Base-by-base conservation (phyloP, 768 basidiomycete species). In the Tulasnella sp. region DNA sequence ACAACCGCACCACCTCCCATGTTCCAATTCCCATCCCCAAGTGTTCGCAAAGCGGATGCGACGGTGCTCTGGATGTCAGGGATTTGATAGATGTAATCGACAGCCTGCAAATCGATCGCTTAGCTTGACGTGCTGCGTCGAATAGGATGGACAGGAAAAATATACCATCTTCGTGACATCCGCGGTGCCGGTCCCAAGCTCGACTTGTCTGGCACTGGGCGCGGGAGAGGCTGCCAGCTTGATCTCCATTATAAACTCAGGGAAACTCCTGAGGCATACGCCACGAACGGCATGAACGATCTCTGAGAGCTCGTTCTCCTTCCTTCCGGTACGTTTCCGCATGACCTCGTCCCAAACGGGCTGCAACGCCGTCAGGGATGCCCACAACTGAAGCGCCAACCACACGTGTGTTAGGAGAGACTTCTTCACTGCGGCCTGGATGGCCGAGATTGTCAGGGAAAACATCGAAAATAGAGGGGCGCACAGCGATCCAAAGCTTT, bases 11-110 rank as follows among this genome's bases (percentile, higher is more conserved):
- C 76, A 4, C 87, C 87, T 3, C 89, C 89, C 88, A 92, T 91
- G 70, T 81, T 87, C 89, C 89, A 91, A 63, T 91, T 91, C 9
- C 89, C 89, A 61, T 92, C 88, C 0, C 89, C 89, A 0, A 92
- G 77, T 1, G 81, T 78, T 42, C 80, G 68, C 38, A 91, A 72
- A 0, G 83, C 81, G 1, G 84, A 74, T 1, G 78, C 78, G 9
- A 83, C 85, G 1, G 85, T 86, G 17, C 73, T 75, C 56, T 81
- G 76, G 2, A 90, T 84, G 51, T 83, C 79, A 0, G 86, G 85
- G 2, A 92, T 71, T 53, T 78, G 75, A 57, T 85, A 79, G 62
- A 92, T 67, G 66, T 87, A 91, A 43, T 77, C 74, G 17, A 84
- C 76, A 0, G 83, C 82, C 84, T 87, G 4, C 24, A 43, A 56